These are phyloP conservation scores for Penicillium hordei DNA, from an alignment of 2,329 filamentous ascomycete genomes.

Conservation along the genomic window DNA sequence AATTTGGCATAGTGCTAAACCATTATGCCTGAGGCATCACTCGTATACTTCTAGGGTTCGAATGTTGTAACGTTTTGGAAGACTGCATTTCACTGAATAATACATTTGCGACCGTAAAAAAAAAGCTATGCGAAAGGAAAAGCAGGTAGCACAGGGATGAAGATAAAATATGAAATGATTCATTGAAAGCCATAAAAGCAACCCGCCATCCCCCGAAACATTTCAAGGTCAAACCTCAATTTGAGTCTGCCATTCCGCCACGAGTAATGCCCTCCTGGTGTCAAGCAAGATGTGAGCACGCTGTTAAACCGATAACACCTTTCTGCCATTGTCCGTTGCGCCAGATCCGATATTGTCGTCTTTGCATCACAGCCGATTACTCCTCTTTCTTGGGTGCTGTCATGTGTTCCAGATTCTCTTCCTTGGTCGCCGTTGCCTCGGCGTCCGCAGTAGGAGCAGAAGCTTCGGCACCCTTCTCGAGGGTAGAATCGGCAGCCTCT, in stretches of 20 bases:
- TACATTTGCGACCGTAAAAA: slow-evolving; percentile 10
- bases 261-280: slow-evolving; percentile 10
- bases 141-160: slow-evolving; percentile 3
- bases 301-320: slow-evolving; percentile 37
- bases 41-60: neutral
- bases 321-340: slow-evolving; percentile 38
- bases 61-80: neutral
- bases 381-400: slow-evolving; percentile 37
- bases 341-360: slow-evolving; percentile 33
- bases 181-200: slow-evolving; percentile 8
- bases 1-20: slow-evolving; percentile 12
- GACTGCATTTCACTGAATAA: slow-evolving; percentile 3
- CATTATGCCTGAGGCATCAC: slow-evolving; percentile 7
- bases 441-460: slow-evolving; percentile 14
- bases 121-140: slow-evolving; percentile 5
- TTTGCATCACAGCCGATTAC: slow-evolving; percentile 23
- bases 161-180: slow-evolving; percentile 7
- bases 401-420: slow-evolving; percentile 7
- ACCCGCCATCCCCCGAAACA: neutral
- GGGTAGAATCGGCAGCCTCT: slow-evolving; percentile 16
- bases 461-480: slow-evolving; percentile 9
- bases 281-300: slow-evolving; percentile 22
- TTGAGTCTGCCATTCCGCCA: slow-evolving; percentile 9
- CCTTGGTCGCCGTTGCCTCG: slow-evolving; percentile 17
- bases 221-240: slow-evolving; percentile 2